Evolutionary conservation across 495 filamentous ascomycete species (phyloP).

Genomic region (Xylaria longipes): DNA sequence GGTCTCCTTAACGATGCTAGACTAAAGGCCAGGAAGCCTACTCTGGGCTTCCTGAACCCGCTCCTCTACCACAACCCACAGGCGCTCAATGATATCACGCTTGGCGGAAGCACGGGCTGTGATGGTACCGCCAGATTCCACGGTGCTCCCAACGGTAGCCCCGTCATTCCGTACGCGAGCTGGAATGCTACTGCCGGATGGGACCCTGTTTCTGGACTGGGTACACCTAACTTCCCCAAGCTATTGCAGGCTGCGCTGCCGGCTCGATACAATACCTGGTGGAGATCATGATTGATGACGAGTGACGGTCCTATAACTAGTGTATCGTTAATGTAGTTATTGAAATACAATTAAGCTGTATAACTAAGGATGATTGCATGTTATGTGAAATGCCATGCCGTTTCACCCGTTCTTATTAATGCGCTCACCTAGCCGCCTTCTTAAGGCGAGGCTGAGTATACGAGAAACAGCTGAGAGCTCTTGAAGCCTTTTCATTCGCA

Average conservation of each 20-base stretch:
- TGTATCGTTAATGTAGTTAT: conserved; percentile 10
- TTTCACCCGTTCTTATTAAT: neutral
- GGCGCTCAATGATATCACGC: conserved; percentile 63
- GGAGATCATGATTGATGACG: neutral
- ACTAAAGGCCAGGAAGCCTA: conserved; percentile 54
- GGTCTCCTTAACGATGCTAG: conserved; percentile 66
- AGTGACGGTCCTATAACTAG: neutral
- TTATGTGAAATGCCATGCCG: neutral
- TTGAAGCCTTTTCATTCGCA: neutral
- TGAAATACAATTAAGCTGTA: neutral
- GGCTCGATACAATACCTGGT: conserved; percentile 1
- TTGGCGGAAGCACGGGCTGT: conserved; percentile 63
- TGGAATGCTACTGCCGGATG: conserved; percentile 50
- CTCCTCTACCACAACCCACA: conserved; percentile 61
- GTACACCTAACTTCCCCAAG: conserved; percentile 61
- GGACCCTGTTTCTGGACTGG: conserved; percentile 66
- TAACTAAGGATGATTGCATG: neutral
- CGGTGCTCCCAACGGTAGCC: conserved; percentile 38
- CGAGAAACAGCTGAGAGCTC: neutral
- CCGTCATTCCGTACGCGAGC: conserved; percentile 34
- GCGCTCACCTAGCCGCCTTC: neutral
- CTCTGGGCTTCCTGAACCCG: conserved; percentile 68
- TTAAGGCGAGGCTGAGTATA: neutral
- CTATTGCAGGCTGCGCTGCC: conserved; percentile 35
- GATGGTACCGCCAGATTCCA: conserved; percentile 58